A percentile compares a stretch with the other conserved stretches of the same genome.
phyloP scores from a whole-genome alignment of 345 rosid genomes.

The Eucalyptus cloeziana region DNA sequence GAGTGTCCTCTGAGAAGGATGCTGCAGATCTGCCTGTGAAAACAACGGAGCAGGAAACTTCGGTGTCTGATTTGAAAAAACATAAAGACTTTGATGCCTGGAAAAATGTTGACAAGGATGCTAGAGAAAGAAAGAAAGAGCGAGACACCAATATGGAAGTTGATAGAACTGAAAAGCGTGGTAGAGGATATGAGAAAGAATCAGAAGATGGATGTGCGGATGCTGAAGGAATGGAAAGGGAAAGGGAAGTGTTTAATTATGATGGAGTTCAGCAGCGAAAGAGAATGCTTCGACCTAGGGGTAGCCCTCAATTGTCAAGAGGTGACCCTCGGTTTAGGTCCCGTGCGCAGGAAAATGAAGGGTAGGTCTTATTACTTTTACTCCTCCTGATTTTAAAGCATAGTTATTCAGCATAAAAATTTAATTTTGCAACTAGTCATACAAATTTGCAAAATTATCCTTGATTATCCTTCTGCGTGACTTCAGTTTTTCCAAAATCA shows the following conservation, averaged over 20 bases:
- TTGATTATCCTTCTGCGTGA: neutral
- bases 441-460: neutral
- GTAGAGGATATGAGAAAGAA: slow-evolving; percentile 54
- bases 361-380: slow-evolving; percentile 36
- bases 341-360: slow-evolving; percentile 76
- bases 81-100: slow-evolving; percentile 57
- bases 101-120: slow-evolving; percentile 65
- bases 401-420: neutral
- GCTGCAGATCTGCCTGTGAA: slow-evolving; percentile 52
- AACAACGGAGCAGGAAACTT: slow-evolving; percentile 48
- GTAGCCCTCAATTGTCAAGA: slow-evolving; percentile 70
- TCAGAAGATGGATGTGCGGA: slow-evolving; percentile 88
- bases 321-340: slow-evolving; percentile 59
- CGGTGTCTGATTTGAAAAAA: slow-evolving; percentile 51
- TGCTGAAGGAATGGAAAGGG: slow-evolving; percentile 81
- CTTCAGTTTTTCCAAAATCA: neutral
- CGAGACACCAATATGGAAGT: slow-evolving; percentile 70
- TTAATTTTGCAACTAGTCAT: neutral
- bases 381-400: neutral
- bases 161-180: slow-evolving; percentile 79
- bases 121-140: slow-evolving; percentile 77
- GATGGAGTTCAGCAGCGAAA: slow-evolving; percentile 96
- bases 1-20: slow-evolving; percentile 48
- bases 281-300: slow-evolving; percentile 92
- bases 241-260: slow-evolving; percentile 61